Conservation (phyloP, 2,329 filamentous ascomycete genomes). For the Exophiala spinifera region DNA sequence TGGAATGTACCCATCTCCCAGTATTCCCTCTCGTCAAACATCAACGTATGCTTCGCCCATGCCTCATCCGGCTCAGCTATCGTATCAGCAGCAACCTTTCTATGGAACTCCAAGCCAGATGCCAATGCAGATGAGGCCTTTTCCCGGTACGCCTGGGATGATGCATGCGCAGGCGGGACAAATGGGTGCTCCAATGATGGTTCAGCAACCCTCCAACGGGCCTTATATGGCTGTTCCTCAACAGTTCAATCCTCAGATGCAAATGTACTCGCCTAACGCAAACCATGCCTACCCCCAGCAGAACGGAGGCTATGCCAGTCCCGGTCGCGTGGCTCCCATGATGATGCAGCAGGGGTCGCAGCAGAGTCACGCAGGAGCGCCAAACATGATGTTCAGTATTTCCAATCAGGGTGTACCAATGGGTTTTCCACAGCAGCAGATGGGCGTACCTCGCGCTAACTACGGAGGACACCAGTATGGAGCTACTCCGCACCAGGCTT, state of each 20-base stretch:
- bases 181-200: slow-evolving; percentile 81
- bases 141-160: slow-evolving; percentile 70
- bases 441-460: slow-evolving; percentile 57
- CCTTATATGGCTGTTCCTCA: slow-evolving; percentile 71
- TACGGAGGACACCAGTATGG: slow-evolving; percentile 64
- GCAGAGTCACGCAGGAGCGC: slow-evolving; percentile 75
- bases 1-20: slow-evolving; percentile 78
- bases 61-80: slow-evolving; percentile 66
- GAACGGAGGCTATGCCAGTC: slow-evolving; percentile 74
- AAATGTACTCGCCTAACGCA: slow-evolving; percentile 75
- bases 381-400: slow-evolving; percentile 48
- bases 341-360: slow-evolving; percentile 95
- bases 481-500: slow-evolving; percentile 62
- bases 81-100: slow-evolving; percentile 67
- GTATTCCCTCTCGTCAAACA: slow-evolving; percentile 63
- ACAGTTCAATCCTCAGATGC: slow-evolving; percentile 68
- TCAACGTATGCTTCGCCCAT: slow-evolving; percentile 68
- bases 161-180: slow-evolving; percentile 66
- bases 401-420: slow-evolving; percentile 65
- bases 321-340: slow-evolving; percentile 78
- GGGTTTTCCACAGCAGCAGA: slow-evolving; percentile 64
- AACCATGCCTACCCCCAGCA: slow-evolving; percentile 64
- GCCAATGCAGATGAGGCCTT: slow-evolving; percentile 68
- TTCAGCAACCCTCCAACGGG: slow-evolving; percentile 66
- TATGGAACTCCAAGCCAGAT: slow-evolving; percentile 61